Percentiles rank a stretch among this genome's conserved stretches.
Evolutionary conservation across 2,329 filamentous ascomycete genomes (phyloP).

Genomic region (Coniochaeta sp.): DNA sequence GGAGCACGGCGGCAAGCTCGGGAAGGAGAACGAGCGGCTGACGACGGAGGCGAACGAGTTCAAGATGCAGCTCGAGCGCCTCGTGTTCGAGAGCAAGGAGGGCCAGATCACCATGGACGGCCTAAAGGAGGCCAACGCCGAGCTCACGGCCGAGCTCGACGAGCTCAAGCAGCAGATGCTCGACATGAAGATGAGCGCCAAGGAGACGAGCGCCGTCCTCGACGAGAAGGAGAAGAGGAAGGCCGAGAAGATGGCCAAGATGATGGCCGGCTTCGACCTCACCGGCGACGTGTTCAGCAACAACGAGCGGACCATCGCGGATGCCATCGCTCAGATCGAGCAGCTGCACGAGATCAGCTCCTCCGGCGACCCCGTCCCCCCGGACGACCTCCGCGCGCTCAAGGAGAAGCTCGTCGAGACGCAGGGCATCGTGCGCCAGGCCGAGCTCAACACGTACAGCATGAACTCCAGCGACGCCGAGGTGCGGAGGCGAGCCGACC

Average conservation of each 20-base stretch:
- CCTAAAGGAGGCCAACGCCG: constrained; percentile 88
- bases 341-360: constrained; percentile 68
- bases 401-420: constrained; percentile 77
- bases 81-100: constrained; percentile 94
- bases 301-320: constrained; percentile 78
- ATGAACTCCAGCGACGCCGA: constrained; percentile 56
- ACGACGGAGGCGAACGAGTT: constrained; percentile 83
- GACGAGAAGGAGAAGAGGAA: constrained; percentile 99
- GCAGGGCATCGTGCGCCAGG: constrained; percentile 87
- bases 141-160: constrained; percentile 86
- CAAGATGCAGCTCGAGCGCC: constrained; percentile 93
- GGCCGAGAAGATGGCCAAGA: constrained; percentile 98
- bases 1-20: constrained; percentile 74
- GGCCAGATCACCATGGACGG: constrained; percentile 96
- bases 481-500: constrained; percentile 62
- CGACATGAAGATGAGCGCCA: constrained; percentile 93
- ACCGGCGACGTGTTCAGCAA: constrained; percentile 89
- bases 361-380: constrained; percentile 69
- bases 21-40: constrained; percentile 85
- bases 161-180: constrained; percentile 94
- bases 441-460: constrained; percentile 77
- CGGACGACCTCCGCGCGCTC: constrained; percentile 73
- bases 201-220: constrained; percentile 80
- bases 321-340: constrained; percentile 79
- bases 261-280: constrained; percentile 98